phyloP scores from a whole-genome alignment of 192 early-diverging fungal species.

The Linnemannia hyalina region DNA sequence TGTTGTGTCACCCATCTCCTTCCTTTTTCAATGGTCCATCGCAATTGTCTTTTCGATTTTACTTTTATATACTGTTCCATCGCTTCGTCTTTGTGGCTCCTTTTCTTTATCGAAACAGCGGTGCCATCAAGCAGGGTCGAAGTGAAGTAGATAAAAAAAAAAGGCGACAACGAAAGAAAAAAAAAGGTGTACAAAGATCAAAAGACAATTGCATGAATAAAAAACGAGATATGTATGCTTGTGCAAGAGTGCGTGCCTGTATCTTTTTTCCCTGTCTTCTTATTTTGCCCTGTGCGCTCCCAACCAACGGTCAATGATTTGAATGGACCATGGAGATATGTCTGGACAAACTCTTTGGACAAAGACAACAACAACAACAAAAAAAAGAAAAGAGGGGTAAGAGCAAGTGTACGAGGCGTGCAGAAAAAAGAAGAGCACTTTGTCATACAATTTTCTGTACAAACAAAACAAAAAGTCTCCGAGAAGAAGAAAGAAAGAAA shows the following conservation, averaged over 20 bases:
- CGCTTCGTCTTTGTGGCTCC: too few relatives aligned
- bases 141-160: neutral
- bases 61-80: neutral
- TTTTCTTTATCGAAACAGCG: neutral
- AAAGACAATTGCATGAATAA: neutral
- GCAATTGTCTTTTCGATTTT: neutral
- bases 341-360: neutral
- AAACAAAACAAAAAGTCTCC: conserved; percentile 7
- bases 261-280: neutral
- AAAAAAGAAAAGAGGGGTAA: neutral
- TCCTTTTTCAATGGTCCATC: conserved; percentile 6
- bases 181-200: neutral
- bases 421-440: neutral
- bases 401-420: neutral
- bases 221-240: neutral
- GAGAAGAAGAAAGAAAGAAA: neutral
- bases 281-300: neutral
- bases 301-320: neutral
- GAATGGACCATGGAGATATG: neutral
- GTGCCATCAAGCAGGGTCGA: conserved; percentile 3
- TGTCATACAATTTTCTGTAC: neutral
- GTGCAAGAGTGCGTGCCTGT: neutral
- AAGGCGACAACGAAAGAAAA: neutral
- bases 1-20: neutral
- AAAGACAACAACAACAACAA: neutral